A percentile compares a stretch with the other conserved stretches of the same genome.
phyloP scores from a whole-genome alignment of 495 filamentous ascomycete genomes.

The Cercophora samala region DNA sequence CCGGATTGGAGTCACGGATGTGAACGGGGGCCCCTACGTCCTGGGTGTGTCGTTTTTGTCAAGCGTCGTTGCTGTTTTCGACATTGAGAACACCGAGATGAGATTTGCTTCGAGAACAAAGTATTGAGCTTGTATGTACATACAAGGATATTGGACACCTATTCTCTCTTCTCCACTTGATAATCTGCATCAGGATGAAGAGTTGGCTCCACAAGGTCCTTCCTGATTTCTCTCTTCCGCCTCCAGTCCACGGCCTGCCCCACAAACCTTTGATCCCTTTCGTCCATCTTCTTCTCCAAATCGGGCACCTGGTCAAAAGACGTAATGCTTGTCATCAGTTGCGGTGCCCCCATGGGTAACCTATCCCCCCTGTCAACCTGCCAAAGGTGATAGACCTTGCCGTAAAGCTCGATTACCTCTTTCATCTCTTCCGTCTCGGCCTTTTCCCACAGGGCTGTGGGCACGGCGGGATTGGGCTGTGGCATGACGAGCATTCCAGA shows the following conservation, averaged over 20 bases:
- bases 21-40: constrained; percentile 43
- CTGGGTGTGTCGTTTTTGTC: constrained; percentile 60
- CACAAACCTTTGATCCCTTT: constrained; percentile 62
- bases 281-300: constrained; percentile 56
- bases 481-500: constrained; percentile 86
- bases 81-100: constrained; percentile 47
- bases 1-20: constrained; percentile 43
- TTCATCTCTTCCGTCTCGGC: constrained; percentile 81
- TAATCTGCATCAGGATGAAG: constrained; percentile 50
- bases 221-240: constrained; percentile 61
- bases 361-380: constrained; percentile 77
- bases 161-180: background rate
- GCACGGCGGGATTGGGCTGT: constrained; percentile 44
- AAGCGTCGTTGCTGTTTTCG: constrained; percentile 59
- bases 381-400: constrained; percentile 92
- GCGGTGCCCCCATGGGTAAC: constrained; percentile 68
- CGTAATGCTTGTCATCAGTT: constrained; percentile 76
- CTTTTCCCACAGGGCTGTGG: constrained; percentile 65
- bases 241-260: constrained; percentile 49
- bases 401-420: constrained; percentile 66
- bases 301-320: constrained; percentile 54
- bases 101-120: constrained; percentile 28
- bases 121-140: no score
- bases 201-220: constrained; percentile 54
- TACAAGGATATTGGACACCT: no score